A percentile compares a stretch with the other conserved stretches of the same genome.
phyloP scores from a whole-genome alignment of 148 eudicot species.

The Spergularia bocconei region DNA sequence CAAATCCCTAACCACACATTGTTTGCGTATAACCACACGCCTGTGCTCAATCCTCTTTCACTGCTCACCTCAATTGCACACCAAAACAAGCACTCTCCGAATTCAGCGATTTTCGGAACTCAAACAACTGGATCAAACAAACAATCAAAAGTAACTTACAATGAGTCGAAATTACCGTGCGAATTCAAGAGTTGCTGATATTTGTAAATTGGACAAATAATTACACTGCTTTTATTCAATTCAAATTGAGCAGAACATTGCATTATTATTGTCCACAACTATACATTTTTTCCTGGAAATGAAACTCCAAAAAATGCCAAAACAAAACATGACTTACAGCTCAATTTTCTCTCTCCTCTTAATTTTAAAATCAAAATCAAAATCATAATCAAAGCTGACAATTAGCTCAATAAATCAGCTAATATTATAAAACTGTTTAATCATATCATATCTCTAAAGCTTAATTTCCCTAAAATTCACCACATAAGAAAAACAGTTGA shows the following conservation, averaged over 20 bases:
- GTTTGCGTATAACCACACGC: not conserved
- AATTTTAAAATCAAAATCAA: not conserved
- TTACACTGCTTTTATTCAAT: not conserved
- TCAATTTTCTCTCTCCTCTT: not conserved
- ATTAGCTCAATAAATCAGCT: not conserved
- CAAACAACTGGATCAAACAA: not conserved
- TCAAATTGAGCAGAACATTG: not conserved
- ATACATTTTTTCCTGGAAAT: not conserved
- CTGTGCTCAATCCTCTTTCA: not conserved
- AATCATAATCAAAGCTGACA: not conserved
- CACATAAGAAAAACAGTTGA: not conserved
- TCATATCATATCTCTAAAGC: not conserved
- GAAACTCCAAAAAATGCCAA: not conserved
- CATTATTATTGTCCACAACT: not conserved
- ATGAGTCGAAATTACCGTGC: too few relatives aligned
- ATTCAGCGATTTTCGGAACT: not conserved
- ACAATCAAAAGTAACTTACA: too few relatives aligned
- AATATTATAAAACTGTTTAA: not conserved
- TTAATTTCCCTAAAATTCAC: not conserved
- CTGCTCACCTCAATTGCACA: not conserved
- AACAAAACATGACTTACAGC: not conserved
- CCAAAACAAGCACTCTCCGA: not conserved
- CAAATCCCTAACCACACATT: constrained; percentile 17
- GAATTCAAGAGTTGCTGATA: not conserved
- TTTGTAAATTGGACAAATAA: not conserved